Evolutionary conservation across 2,329 filamentous ascomycete genomes (phyloP).

Genomic region (Aspergillus vadensis): DNA sequence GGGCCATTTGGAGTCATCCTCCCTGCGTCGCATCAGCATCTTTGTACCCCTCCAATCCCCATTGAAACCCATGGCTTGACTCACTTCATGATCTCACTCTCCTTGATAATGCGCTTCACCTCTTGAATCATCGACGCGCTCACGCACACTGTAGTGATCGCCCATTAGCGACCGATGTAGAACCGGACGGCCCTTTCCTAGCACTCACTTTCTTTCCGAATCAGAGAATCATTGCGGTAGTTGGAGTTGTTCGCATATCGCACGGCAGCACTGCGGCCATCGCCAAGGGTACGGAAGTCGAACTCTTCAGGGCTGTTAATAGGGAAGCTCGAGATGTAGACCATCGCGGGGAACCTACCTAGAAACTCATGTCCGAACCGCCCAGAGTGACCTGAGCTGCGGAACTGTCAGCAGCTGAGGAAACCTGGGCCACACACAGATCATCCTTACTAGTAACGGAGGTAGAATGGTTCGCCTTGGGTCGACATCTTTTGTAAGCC

Average conservation of each 20-base stretch:
- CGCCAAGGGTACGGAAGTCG: conserved; percentile 88
- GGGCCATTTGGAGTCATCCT: conserved; percentile 98
- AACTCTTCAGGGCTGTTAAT: conserved; percentile 67
- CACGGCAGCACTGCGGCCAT: conserved; percentile 88
- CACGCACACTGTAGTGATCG: conserved; percentile 74
- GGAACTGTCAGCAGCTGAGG: conserved; percentile 45
- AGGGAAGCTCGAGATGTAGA: conserved; percentile 23
- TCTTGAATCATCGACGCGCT: conserved; percentile 87
- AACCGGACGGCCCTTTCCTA: conserved; percentile 8
- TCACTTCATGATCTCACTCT: conserved; percentile 96
- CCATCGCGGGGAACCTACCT: conserved; percentile 57
- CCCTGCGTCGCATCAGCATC: conserved; percentile 56
- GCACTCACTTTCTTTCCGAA: conserved; percentile 94
- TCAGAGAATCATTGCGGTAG: conserved; percentile 97
- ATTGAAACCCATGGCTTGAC: conserved; percentile 21
- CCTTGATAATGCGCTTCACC: conserved; percentile 95
- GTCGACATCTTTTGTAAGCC: conserved; percentile 59
- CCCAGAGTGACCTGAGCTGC: conserved; percentile 93
- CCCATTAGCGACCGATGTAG: conserved; percentile 21
- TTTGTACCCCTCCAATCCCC: neutral
- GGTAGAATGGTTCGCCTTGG: conserved; percentile 82
- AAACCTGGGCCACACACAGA: conserved; percentile 34
- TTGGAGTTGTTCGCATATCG: conserved; percentile 99
- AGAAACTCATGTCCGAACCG: conserved; percentile 98
- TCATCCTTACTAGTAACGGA: conserved; percentile 86